Evolutionary conservation across 148 eudicot species (phyloP), one percentile per base, ranked within the genome.

Genomic region (Spergularia marina): DNA sequence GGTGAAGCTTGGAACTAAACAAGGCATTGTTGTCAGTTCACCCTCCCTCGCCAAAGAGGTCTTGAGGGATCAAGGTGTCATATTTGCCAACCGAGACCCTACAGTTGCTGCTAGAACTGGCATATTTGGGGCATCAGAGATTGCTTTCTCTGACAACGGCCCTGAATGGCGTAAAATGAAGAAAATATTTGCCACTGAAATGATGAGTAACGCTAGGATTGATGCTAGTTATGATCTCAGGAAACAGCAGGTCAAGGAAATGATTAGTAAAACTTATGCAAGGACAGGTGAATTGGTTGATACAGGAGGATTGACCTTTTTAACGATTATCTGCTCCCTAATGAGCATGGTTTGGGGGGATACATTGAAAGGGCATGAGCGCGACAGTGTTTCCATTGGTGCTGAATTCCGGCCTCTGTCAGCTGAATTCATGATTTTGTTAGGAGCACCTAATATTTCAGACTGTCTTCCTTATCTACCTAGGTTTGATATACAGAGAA

Each of bases 311-410:
- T 23, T 78, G n/a, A 36, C 49, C 7, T 78, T 65, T 47, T 4
- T 16, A 4, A 49, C 76, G 0, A 10, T 72, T 21, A 39, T 78
- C 57, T 17, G 65, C 59, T 44, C 71, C 12, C 7, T 72, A 1
- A 81, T 69, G 76, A 81, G 60, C 23, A 82, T 88, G 85, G 44
- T 83, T 16, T 88, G 89, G 89, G 91, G 91, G 5, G 65, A 81
- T 39, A 68, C 77, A 4, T 0, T 72, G 39, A 65, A 63, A 40
- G 78, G 53, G 7, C 62, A 17, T 23, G 25, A 23, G 25, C 25
- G 25, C 25, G 53, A 68, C 12, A n/a, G 64, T 6, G 59, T 40
- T n/a, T 54, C 57, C 12, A 10, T 81, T 13, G 83, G 76, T 1
- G 18, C 74, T 1, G 80, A 88, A 58, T 80, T 86, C n/a, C 73